Conservation (phyloP, 2,329 filamentous ascomycete species). For the Fusarium marasasianum region DNA sequence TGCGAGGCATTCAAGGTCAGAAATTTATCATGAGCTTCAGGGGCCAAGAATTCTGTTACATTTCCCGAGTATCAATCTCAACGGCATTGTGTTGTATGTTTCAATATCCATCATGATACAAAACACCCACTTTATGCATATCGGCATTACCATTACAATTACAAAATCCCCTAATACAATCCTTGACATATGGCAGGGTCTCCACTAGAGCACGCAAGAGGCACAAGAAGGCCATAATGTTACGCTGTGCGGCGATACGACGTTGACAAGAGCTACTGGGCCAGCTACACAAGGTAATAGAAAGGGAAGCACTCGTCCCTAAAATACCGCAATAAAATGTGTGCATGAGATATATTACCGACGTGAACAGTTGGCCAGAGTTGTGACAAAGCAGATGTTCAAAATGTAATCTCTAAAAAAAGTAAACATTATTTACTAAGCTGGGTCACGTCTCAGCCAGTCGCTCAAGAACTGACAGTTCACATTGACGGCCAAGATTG, state of each 20-base stretch:
- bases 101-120: background rate
- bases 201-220: conserved; percentile 33
- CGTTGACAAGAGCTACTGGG: conserved; percentile 6
- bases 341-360: background rate
- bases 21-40: background rate
- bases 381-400: background rate
- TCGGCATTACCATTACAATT: background rate
- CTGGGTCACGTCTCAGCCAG: conserved; percentile 28
- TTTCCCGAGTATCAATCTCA: background rate
- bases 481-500: conserved; percentile 9
- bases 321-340: background rate
- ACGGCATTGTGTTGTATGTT: conserved; percentile 13
- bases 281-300: background rate
- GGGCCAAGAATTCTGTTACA: background rate
- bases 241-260: conserved; percentile 28
- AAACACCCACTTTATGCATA: conserved; percentile 3
- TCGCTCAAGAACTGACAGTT: conserved; percentile 2
- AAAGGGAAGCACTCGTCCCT: background rate
- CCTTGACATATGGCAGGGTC: background rate
- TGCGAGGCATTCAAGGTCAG: background rate
- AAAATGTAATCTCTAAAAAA: background rate
- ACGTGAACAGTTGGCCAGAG: background rate
- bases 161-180: background rate
- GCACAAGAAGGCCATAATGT: conserved; percentile 27
- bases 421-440: background rate